These are phyloP conservation scores for Gracilariopsis chorda DNA, from an alignment of 23 red algal genomes.

Conservation along the genomic window DNA sequence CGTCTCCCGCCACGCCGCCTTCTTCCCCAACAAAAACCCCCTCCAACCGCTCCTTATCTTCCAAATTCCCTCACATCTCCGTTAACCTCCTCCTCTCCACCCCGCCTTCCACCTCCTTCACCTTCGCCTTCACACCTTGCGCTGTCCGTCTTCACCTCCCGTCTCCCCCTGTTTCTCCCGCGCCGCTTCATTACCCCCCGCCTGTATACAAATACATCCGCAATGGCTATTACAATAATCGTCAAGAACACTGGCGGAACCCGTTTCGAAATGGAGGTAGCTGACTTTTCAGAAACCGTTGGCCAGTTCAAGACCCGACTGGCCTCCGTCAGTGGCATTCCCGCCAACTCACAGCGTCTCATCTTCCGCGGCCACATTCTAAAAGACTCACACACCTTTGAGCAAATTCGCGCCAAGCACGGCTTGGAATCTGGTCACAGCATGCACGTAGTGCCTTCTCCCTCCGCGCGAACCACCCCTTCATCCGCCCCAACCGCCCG, in stretches of 20 bases:
- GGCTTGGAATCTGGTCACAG: constrained; percentile 90
- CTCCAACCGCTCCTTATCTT: no score
- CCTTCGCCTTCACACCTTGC: neutral
- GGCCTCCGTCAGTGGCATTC: constrained; percentile 63
- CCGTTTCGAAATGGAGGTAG: constrained; percentile 82
- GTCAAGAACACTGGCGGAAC: constrained; percentile 87
- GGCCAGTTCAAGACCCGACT: constrained; percentile 80
- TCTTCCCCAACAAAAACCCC: no score
- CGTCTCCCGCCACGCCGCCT: neutral
- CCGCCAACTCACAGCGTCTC: constrained; percentile 76
- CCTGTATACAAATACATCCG: no score
- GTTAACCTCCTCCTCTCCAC: neutral
- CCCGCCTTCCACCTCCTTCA: neutral
- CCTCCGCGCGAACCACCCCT: neutral
- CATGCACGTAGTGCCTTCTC: constrained; percentile 91
- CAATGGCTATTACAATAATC: constrained; percentile 59
- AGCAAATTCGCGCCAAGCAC: constrained; percentile 81
- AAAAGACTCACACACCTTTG: constrained; percentile 85
- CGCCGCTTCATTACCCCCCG: neutral
- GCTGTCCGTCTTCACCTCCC: neutral
- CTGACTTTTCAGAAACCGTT: constrained; percentile 75
- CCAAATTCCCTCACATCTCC: neutral
- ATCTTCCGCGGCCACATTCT: constrained; percentile 98
- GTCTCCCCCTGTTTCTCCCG: neutral
- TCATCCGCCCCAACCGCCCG: neutral